phyloP scores from a whole-genome alignment of 2,329 filamentous ascomycete species.

The Aspergillus udagawae region DNA sequence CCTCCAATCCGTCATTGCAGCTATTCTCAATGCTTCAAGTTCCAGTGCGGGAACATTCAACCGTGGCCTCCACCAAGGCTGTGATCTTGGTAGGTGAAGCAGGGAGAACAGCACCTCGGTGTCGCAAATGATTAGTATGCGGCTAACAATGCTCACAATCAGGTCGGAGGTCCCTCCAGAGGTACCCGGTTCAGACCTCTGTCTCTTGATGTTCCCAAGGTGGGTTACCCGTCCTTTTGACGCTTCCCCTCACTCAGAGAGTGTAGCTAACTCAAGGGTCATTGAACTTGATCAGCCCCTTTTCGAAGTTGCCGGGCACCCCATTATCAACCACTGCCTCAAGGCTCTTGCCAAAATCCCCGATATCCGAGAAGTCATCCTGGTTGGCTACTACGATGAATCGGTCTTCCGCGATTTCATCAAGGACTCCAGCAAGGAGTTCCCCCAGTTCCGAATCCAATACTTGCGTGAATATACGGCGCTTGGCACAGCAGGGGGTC shows the following conservation, averaged over 20 bases:
- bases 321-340: constrained; percentile 97
- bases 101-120: neutral
- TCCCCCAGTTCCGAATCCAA: constrained; percentile 83
- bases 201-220: constrained; percentile 93
- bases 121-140: constrained; percentile 4
- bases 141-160: constrained; percentile 28
- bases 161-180: constrained; percentile 94
- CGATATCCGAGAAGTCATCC: constrained; percentile 90
- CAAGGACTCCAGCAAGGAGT: constrained; percentile 79
- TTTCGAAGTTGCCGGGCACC: constrained; percentile 96
- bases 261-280: neutral
- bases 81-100: constrained; percentile 74
- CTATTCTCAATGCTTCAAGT: constrained; percentile 42
- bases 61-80: constrained; percentile 72
- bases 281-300: constrained; percentile 61
- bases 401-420: constrained; percentile 96
- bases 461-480: constrained; percentile 98
- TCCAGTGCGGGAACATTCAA: constrained; percentile 40
- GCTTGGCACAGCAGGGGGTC: constrained; percentile 87
- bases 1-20: constrained; percentile 6
- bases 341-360: constrained; percentile 86
- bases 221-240: constrained; percentile 39
- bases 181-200: constrained; percentile 93
- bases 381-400: constrained; percentile 99
- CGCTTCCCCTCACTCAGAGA: constrained; percentile 12